Percentiles rank a stretch among this genome's conserved stretches.
Evolutionary conservation across 2,329 filamentous ascomycete genomes (phyloP).

Genomic region (Ophiostoma sp.): DNA sequence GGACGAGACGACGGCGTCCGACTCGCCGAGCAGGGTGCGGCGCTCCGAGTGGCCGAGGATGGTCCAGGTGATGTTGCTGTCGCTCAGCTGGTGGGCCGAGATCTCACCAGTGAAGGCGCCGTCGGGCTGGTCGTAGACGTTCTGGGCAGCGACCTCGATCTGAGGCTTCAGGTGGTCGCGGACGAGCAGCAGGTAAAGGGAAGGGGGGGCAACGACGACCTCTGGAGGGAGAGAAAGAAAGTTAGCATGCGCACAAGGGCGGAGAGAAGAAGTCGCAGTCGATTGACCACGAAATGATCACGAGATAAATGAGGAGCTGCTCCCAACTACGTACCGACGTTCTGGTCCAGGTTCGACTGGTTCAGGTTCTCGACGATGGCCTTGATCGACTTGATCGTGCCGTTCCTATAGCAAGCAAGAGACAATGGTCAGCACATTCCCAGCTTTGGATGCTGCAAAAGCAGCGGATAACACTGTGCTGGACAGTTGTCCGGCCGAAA

Average conservation of each 20-base stretch:
- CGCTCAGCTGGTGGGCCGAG: constrained; percentile 85
- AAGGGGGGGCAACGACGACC: constrained; percentile 89
- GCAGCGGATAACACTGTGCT: not conserved
- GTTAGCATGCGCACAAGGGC: not conserved
- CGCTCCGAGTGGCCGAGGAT: constrained; percentile 95
- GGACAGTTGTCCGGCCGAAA: not conserved
- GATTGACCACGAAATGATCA: not conserved
- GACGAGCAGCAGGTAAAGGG: constrained; percentile 86
- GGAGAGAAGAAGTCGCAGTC: not conserved
- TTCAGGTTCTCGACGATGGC: constrained; percentile 89
- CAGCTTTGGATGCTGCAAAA: not conserved
- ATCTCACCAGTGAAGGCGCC: constrained; percentile 98
- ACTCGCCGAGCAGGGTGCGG: constrained; percentile 83
- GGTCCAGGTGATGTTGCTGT: constrained; percentile 84
- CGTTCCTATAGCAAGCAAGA: constrained; percentile 67
- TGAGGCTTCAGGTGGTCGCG: constrained; percentile 73
- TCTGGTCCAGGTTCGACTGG: constrained; percentile 74
- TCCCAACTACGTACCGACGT: constrained; percentile 61
- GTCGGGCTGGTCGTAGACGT: constrained; percentile 95
- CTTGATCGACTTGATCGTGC: constrained; percentile 84
- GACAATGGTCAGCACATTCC: constrained; percentile 23
- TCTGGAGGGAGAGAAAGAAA: constrained; percentile 53
- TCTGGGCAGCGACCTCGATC: constrained; percentile 89
- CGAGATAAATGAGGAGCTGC: constrained; percentile 23
- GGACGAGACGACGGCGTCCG: constrained; percentile 78